Conservation (phyloP, 768 basidiomycete species). For the Favolaschia claudopus region DNA sequence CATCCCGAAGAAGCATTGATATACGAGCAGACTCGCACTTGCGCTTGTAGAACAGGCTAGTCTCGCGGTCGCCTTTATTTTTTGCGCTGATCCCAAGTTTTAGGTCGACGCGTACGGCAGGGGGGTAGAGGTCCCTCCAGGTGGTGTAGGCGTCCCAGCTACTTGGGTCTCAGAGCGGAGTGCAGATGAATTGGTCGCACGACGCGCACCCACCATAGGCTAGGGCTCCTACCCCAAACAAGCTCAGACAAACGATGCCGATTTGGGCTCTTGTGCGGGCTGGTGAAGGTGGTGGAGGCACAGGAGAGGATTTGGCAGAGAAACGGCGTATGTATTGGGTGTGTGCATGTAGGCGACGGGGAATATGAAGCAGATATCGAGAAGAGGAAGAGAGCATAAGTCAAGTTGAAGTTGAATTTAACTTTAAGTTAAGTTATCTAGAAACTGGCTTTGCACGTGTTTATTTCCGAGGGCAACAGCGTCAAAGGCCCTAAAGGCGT, state of each 20-base stretch:
- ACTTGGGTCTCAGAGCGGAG: neutral
- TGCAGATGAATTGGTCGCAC: no score
- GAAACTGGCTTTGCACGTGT: no score
- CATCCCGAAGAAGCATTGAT: neutral
- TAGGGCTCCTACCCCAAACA: neutral
- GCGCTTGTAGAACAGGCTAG: conserved; percentile 16
- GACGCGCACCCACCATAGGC: conserved; percentile 12
- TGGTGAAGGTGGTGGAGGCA: neutral
- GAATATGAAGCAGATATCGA: no score
- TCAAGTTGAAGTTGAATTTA: no score
- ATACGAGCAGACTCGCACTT: neutral
- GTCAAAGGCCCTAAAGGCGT: conserved; percentile 38
- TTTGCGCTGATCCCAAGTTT: conserved; percentile 25
- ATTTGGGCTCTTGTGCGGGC: neutral
- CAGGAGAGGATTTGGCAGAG: no score
- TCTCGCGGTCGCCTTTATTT: conserved; percentile 11
- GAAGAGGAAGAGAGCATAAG: no score
- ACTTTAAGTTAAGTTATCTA: no score
- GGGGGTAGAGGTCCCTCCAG: conserved; percentile 22
- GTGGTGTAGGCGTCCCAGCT: conserved; percentile 16
- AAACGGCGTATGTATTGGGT: no score
- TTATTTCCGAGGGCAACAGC: no score
- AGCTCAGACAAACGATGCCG: neutral
- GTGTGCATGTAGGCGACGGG: no score
- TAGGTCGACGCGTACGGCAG: conserved; percentile 16